Conservation (phyloP, 148 eudicot species). For the Vaccinium macrocarpon region DNA sequence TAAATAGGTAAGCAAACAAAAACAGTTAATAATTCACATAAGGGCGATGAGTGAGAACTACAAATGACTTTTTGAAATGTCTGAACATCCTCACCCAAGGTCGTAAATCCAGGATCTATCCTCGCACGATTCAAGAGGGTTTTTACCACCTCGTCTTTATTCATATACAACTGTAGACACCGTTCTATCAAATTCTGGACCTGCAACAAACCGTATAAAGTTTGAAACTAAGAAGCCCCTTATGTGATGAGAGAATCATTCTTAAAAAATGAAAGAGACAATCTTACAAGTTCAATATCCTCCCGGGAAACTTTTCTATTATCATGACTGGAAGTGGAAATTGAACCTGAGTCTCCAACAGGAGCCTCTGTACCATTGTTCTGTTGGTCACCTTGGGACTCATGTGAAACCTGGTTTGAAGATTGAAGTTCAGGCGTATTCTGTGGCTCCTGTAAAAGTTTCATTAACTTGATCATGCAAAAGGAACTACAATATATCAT, state of each 20-base stretch:
- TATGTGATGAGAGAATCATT: not conserved
- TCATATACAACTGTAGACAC: slow-evolving; percentile 91
- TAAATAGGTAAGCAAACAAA: slow-evolving; percentile 8
- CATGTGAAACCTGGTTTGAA: slow-evolving; percentile 59
- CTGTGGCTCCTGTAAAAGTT: slow-evolving; percentile 54
- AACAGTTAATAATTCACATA: not conserved
- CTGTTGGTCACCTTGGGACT: slow-evolving; percentile 66
- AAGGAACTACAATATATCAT: not conserved
- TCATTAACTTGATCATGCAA: not conserved
- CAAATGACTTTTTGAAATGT: slow-evolving; percentile 13
- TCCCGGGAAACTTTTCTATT: slow-evolving; percentile 89
- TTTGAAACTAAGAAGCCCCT: slow-evolving; percentile 12
- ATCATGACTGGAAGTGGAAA: slow-evolving; percentile 81
- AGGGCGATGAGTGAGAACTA: not conserved
- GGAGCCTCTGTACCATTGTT: slow-evolving; percentile 61
- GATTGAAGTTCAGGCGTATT: slow-evolving; percentile 62
- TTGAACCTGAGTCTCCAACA: slow-evolving; percentile 80
- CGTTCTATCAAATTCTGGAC: slow-evolving; percentile 93
- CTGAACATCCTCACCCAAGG: slow-evolving; percentile 55
- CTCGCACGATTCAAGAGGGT: slow-evolving; percentile 87
- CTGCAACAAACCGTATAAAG: slow-evolving; percentile 40
- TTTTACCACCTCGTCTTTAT: slow-evolving; percentile 89
- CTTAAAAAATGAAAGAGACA: slow-evolving; percentile 5
- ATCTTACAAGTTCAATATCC: slow-evolving; percentile 95
- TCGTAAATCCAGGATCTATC: slow-evolving; percentile 95